Conservation (phyloP, 75 land plant genomes). For the Cupressus sempervirens region DNA sequence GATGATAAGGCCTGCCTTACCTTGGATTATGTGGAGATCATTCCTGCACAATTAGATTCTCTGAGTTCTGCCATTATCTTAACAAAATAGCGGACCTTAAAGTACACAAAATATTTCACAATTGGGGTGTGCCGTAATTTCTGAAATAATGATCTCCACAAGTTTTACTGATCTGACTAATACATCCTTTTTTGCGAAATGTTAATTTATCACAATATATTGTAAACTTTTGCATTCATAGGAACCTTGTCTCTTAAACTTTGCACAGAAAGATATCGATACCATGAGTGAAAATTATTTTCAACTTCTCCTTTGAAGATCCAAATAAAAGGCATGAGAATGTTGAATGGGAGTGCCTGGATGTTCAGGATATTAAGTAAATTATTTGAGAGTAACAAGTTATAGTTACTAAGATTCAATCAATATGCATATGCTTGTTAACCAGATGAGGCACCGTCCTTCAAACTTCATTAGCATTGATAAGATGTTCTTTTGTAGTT, state of each 20-base stretch:
- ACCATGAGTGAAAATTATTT: background rate
- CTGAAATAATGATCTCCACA: too few relatives aligned
- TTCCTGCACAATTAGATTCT: too few relatives aligned
- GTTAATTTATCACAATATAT: background rate
- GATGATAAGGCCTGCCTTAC: too few relatives aligned
- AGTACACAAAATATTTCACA: too few relatives aligned
- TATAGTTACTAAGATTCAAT: background rate
- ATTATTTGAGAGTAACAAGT: background rate
- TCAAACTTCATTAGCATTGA: background rate
- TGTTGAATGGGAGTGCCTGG: background rate
- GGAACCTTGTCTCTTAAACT: background rate
- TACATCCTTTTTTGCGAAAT: too few relatives aligned
- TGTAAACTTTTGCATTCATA: background rate
- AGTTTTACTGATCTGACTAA: too few relatives aligned
- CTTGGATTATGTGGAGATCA: too few relatives aligned
- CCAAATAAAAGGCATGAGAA: background rate
- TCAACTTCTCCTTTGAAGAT: background rate
- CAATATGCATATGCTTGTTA: background rate
- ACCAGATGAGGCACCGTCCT: background rate
- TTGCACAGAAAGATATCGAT: background rate
- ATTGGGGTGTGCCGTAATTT: too few relatives aligned
- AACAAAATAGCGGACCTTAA: too few relatives aligned
- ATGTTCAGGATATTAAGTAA: background rate
- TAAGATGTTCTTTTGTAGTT: constrained; percentile 11
- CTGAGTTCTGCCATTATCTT: too few relatives aligned